Percentiles rank a stretch among this genome's conserved stretches.
These are phyloP conservation scores for Gymnopilus dilepis DNA, from an alignment of 768 basidiomycete genomes.

Conservation along the genomic window DNA sequence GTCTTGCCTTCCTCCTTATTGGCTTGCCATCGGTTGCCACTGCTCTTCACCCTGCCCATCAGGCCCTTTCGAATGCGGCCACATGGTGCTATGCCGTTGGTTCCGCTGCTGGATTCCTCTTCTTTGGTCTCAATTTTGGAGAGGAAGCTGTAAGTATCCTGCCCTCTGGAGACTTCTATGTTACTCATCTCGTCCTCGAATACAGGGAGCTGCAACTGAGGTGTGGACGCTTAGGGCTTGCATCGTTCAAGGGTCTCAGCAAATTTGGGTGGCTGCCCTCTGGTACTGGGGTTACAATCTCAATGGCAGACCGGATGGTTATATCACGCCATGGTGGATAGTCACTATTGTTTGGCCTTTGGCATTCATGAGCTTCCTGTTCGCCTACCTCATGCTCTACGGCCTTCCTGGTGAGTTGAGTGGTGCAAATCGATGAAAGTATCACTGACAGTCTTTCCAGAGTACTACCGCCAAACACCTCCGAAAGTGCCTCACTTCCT, in stretches of 20 bases:
- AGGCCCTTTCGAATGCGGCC: constrained; percentile 73
- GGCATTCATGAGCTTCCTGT: constrained; percentile 72
- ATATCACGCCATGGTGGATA: constrained; percentile 84
- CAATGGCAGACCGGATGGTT: constrained; percentile 55
- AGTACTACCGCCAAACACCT: constrained; percentile 91
- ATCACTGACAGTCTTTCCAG: constrained; percentile 39
- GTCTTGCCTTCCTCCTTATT: constrained; percentile 89
- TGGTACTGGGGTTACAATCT: constrained; percentile 96
- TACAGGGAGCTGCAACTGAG: constrained; percentile 89
- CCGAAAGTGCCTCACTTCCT: constrained; percentile 95
- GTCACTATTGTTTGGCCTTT: constrained; percentile 84
- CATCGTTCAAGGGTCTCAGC: constrained; percentile 93
- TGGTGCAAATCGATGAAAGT: background rate
- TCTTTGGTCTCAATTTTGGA: constrained; percentile 96
- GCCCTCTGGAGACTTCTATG: background rate
- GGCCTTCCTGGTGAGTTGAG: constrained; percentile 73
- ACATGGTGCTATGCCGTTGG: constrained; percentile 93
- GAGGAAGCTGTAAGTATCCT: constrained; percentile 79
- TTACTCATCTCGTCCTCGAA: constrained; percentile 11
- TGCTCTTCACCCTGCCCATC: constrained; percentile 63
- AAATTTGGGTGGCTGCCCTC: constrained; percentile 93
- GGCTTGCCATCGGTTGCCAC: constrained; percentile 79
- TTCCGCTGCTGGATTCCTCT: constrained; percentile 91
- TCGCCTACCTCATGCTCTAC: constrained; percentile 83
- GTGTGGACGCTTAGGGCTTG: constrained; percentile 93